Base-by-base conservation (phyloP, 768 basidiomycete species). In the Boletus eberwhitei region DNA sequence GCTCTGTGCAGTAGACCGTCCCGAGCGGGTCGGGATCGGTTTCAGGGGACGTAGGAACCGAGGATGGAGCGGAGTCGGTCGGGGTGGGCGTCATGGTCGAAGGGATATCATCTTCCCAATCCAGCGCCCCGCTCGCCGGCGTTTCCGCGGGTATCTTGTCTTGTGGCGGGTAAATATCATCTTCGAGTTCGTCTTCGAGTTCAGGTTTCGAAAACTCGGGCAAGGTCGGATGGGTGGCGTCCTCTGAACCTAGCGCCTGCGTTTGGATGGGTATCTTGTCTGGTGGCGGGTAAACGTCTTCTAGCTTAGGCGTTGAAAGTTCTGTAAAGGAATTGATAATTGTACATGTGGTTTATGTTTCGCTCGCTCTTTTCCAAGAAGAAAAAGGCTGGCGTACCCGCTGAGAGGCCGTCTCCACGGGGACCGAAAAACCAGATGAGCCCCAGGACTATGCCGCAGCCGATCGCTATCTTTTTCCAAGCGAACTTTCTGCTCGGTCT, bases 341-440 rank as follows among this genome's bases (percentile, higher is more conserved):
- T 5, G 7, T 5, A 5, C 12, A 22, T 2, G 17, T 34, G 21
- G 21, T 14, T 46, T 34, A 17, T 9, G 4, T 44, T 29, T 9
- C 29, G 29, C 29, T 29, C 29, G 29, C 29, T 13, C 3, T 4
- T 11, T 47, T 24, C 17, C 0, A 37, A 5, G 3, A 16, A 22
- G 45, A 59, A 11, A 17, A 12, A 3, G 19, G 22, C 31, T 12
- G 44, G 39, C 64, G 29, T 36, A 71, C 69, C 59, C 13, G 59
- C 46, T 45, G 56, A 48, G 50, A 64, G 41, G 34, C 48, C 50
- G 42, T 55, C 57, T 7, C 52, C 49, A 45, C 63, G 68, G 8
- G 88, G 87, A 8, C 82, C 81, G 67, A 88, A 81, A 52, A 89
- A 72, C 77, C 83, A 91, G 26, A 90, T 80, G 41, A 88, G 64